A percentile compares a stretch with the other conserved stretches of the same genome.
Conservation (phyloP, 1,284 basidiomycete species). For the Apiotrichum sp. region DNA sequence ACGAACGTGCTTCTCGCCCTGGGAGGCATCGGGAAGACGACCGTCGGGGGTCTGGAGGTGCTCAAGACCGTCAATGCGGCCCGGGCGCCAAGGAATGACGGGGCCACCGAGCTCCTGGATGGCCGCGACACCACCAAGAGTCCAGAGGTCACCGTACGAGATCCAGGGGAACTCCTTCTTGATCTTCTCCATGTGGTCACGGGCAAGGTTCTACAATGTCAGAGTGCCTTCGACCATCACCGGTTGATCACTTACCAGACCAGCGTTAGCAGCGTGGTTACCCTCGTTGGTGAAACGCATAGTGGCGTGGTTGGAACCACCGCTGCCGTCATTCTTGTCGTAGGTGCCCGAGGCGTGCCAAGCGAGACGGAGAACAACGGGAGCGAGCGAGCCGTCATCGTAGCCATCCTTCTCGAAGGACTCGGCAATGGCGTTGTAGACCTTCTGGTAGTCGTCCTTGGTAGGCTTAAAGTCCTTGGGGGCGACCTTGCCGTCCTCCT, state of each 20-base stretch:
- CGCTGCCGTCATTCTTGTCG: slow-evolving; percentile 76
- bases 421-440: slow-evolving; percentile 79
- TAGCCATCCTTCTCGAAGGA: slow-evolving; percentile 71
- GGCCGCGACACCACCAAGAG: slow-evolving; percentile 62
- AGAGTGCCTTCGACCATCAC: slow-evolving; percentile 2
- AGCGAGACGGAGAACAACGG: slow-evolving; percentile 84
- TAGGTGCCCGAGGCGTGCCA: slow-evolving; percentile 92
- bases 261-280: slow-evolving; percentile 79
- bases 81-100: slow-evolving; percentile 79
- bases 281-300: slow-evolving; percentile 89
- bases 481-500: slow-evolving; percentile 44
- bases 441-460: slow-evolving; percentile 77
- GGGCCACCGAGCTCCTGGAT: slow-evolving; percentile 61
- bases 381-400: slow-evolving; percentile 88
- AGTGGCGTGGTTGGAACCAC: slow-evolving; percentile 86
- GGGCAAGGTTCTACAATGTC: slow-evolving; percentile 57
- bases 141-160: slow-evolving; percentile 90
- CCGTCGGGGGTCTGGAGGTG: slow-evolving; percentile 81
- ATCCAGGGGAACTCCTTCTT: slow-evolving; percentile 82
- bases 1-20: slow-evolving; percentile 79
- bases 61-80: slow-evolving; percentile 74
- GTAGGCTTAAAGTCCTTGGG: slow-evolving; percentile 51
- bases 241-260: slow-evolving; percentile 52
- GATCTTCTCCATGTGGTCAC: slow-evolving; percentile 76
- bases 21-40: slow-evolving; percentile 82